phyloP scores from a whole-genome alignment of 805 yeast genomes.

The Cyberlindnera sargentensis region DNA sequence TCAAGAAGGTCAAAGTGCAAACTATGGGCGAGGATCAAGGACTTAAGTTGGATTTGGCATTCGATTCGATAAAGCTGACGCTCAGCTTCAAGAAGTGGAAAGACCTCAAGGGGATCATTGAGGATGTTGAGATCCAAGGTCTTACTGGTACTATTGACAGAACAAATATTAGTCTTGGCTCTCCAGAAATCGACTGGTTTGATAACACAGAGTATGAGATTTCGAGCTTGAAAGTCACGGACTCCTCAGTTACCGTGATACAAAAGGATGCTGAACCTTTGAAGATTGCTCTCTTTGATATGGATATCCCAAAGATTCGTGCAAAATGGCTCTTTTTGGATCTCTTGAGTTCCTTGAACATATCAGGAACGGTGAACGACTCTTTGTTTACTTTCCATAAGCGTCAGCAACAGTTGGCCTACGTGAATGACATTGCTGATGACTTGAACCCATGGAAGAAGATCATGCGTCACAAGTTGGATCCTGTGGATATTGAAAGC shows the following conservation, averaged over 20 bases:
- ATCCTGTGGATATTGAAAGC: conserved; percentile 31
- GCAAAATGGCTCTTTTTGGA: conserved; percentile 55
- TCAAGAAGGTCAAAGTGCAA: conserved; percentile 66
- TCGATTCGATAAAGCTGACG: conserved; percentile 75
- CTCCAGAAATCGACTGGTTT: conserved; percentile 25
- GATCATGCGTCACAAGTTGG: conserved; percentile 39
- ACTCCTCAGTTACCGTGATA: conserved; percentile 38
- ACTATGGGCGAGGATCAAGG: conserved; percentile 56
- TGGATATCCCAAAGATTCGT: conserved; percentile 57
- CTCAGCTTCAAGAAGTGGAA: conserved; percentile 82
- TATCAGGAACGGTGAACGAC: conserved; percentile 69
- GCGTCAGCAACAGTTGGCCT: conserved; percentile 52
- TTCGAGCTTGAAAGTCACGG: conserved; percentile 40
- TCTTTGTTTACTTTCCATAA: conserved; percentile 73
- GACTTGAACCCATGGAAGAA: conserved; percentile 41
- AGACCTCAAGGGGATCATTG: conserved; percentile 75
- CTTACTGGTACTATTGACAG: conserved; percentile 79
- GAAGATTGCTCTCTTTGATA: conserved; percentile 52
- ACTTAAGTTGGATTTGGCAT: conserved; percentile 69
- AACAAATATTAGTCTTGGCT: conserved; percentile 24
- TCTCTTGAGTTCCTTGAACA: conserved; percentile 60
- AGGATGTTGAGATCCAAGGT: conserved; percentile 73
- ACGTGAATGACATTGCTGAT: conserved; percentile 31
- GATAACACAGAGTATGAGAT: conserved; percentile 32
- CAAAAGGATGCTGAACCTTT: conserved; percentile 15